phyloP scores from a whole-genome alignment of 345 rosid genomes.

The Turritis glabra region DNA sequence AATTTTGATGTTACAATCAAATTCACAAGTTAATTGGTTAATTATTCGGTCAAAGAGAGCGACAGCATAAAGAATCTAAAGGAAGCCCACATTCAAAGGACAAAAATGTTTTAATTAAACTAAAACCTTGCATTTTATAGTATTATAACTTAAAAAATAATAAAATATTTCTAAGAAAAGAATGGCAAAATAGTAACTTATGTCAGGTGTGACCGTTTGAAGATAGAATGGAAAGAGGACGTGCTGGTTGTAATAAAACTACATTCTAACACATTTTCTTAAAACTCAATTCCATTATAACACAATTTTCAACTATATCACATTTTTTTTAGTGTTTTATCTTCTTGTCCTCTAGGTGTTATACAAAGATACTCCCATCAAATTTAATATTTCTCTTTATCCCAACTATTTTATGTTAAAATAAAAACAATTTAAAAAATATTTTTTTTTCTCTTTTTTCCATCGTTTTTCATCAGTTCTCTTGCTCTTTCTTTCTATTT shows the following conservation, averaged over 20 bases:
- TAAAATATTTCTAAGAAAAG: not conserved
- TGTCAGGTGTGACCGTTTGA: not conserved
- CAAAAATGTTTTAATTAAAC: not conserved
- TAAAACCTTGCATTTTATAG: not conserved
- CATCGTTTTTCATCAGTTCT: too few species aligned
- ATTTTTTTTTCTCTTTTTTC: too few species aligned
- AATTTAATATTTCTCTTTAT: too few species aligned
- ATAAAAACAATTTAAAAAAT: too few species aligned
- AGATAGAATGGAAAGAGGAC: slow-evolving; percentile 12
- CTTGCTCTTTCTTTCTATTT: too few species aligned
- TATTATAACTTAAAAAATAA: not conserved
- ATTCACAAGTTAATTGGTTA: not conserved
- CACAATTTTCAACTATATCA: too few species aligned
- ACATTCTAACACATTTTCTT: too few species aligned
- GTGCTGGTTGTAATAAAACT: slow-evolving; percentile 10
- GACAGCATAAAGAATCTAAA: slow-evolving; percentile 31
- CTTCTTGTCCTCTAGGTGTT: too few species aligned
- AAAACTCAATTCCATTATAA: too few species aligned
- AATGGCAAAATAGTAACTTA: slow-evolving; percentile 14
- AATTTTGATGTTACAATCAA: slow-evolving; percentile 7
- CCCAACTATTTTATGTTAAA: too few species aligned
- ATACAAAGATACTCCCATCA: too few species aligned
- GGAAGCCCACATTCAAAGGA: slow-evolving; percentile 32
- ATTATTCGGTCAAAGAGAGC: slow-evolving; percentile 34
- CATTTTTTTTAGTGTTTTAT: too few species aligned